A percentile compares a stretch with the other conserved stretches of the same genome.
These are phyloP conservation scores for Hypericum perforatum DNA, from an alignment of 345 rosid genomes.

Conservation along the genomic window DNA sequence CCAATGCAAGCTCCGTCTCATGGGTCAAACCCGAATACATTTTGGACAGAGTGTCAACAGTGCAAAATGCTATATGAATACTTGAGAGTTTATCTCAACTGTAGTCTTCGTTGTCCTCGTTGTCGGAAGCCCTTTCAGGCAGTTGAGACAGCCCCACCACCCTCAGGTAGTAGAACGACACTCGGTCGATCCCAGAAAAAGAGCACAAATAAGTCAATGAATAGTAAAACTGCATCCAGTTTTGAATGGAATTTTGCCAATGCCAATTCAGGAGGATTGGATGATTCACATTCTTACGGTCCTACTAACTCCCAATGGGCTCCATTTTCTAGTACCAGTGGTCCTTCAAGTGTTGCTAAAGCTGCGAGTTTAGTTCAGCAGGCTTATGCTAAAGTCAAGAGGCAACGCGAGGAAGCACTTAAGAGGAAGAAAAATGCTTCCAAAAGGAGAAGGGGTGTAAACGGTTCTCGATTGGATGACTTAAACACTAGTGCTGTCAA, in stretches of 20 bases:
- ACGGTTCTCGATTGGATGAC: conserved; percentile 8
- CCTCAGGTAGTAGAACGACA: conserved; percentile 15
- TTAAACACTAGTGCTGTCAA: neutral
- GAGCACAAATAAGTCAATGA: conserved; percentile 10
- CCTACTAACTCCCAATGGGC: conserved; percentile 10
- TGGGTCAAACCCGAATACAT: conserved; percentile 17
- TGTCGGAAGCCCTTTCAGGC: conserved; percentile 36
- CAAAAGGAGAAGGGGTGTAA: conserved; percentile 20
- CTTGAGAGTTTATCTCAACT: conserved; percentile 19
- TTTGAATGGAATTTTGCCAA: conserved; percentile 3
- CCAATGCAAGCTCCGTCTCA: conserved; percentile 9
- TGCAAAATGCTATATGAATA: conserved; percentile 37
- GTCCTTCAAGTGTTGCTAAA: conserved; percentile 12
- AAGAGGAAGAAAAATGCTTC: conserved; percentile 13
- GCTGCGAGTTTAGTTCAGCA: conserved; percentile 9
- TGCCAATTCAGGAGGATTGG: neutral
- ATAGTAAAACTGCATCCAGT: neutral
- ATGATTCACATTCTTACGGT: conserved; percentile 2
- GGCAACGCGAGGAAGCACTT: conserved; percentile 13
- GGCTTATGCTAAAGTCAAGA: conserved; percentile 18
- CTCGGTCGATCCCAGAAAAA: conserved; percentile 6
- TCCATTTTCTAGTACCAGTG: conserved; percentile 13
- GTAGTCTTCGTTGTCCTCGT: conserved; percentile 27
- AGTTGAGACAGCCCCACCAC: conserved; percentile 27
- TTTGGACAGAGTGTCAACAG: conserved; percentile 41